phyloP scores from a whole-genome alignment of 345 rosid species.

The Syzygium jambos region DNA sequence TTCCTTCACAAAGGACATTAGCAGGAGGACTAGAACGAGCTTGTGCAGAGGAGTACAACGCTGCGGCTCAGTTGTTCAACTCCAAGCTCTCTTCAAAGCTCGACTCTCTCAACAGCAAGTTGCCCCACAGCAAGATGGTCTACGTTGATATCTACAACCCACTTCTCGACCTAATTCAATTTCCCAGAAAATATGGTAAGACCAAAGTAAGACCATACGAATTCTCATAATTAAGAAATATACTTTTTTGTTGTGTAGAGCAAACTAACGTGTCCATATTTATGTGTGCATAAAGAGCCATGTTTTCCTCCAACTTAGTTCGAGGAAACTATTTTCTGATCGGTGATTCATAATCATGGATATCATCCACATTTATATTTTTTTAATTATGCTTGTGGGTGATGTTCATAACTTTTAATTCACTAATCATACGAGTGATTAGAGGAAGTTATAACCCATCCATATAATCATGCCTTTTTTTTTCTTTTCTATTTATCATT shows the following conservation, averaged over 20 bases:
- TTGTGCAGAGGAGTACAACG: constrained; percentile 15
- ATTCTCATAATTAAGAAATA: background rate
- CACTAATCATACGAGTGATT: background rate
- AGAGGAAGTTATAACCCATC: background rate
- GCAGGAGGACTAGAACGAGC: constrained; percentile 19
- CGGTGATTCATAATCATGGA: background rate
- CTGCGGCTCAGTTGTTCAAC: constrained; percentile 20
- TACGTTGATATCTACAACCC: constrained; percentile 38
- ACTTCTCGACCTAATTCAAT: constrained; percentile 25
- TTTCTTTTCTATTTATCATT: background rate
- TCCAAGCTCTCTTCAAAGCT: constrained; percentile 12
- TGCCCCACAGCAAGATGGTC: constrained; percentile 18
- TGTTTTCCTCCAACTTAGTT: background rate
- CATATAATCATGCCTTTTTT: background rate
- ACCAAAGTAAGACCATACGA: background rate
- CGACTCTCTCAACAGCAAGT: constrained; percentile 7
- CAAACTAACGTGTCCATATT: background rate
- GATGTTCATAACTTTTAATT: background rate
- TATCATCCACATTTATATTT: background rate
- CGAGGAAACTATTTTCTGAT: background rate
- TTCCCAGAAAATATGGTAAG: constrained; percentile 29
- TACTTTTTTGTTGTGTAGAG: background rate
- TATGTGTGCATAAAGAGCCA: background rate
- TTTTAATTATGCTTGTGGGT: background rate
- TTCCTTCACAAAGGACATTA: constrained; percentile 25